A percentile compares a stretch with the other conserved stretches of the same genome.
These are phyloP conservation scores for Hyaloscypha variabilis DNA, from an alignment of 495 filamentous ascomycete species.

Conservation along the genomic window DNA sequence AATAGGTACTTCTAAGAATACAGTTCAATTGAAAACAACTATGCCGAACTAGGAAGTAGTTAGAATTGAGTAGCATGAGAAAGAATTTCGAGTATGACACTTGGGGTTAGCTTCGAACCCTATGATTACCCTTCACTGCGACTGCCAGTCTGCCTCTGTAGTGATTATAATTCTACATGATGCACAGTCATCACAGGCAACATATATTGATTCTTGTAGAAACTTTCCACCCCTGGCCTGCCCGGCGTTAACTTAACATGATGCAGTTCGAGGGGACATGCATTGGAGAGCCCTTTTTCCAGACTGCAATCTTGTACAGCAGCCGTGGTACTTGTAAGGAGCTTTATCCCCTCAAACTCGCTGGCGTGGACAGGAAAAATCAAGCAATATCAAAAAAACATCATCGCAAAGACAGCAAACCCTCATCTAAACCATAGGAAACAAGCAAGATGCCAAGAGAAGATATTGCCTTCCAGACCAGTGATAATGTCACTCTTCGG, in stretches of 20 bases:
- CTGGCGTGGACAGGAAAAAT: conserved; percentile 9
- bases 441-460: conserved; percentile 18
- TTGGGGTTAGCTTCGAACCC: conserved; percentile 15
- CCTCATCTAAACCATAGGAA: conserved; percentile 9
- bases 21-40: conserved; percentile 21
- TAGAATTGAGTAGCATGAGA: conserved; percentile 15
- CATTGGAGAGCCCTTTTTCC: conserved; percentile 14
- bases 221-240: conserved; percentile 19
- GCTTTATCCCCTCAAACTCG: conserved; percentile 12
- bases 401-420: conserved; percentile 13
- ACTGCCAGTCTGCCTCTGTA: conserved; percentile 1
- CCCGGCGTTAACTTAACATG: conserved; percentile 20
- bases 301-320: conserved; percentile 11
- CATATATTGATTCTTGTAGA: conserved; percentile 10
- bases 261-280: conserved; percentile 17
- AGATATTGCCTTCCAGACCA: conserved; percentile 23
- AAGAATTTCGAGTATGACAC: conserved; percentile 15
- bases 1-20: conserved; percentile 19
- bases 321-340: conserved; percentile 3
- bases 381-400: conserved; percentile 15
- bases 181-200: conserved; percentile 13
- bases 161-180: conserved; percentile 12
- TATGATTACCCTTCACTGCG: conserved; percentile 5
- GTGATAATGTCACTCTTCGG: conserved; percentile 18
- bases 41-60: conserved; percentile 14